phyloP scores from a whole-genome alignment of 1,284 basidiomycete genomes.

The Heterobasidion occidentale region DNA sequence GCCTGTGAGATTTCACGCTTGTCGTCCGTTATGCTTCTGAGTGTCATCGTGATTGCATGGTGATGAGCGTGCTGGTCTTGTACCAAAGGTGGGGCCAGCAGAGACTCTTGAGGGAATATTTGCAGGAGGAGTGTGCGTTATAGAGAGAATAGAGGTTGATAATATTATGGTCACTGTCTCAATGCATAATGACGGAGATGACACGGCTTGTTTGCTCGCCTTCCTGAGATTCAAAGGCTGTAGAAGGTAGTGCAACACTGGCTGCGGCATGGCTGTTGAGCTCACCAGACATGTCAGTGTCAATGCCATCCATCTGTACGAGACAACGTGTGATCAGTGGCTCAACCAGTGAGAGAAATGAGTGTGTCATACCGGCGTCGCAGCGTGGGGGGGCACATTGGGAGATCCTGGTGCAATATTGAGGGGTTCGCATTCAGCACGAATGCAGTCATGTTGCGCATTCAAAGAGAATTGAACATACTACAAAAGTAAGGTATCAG shows the following conservation, averaged over 20 bases:
- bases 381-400: not conserved
- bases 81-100: too few relatives aligned
- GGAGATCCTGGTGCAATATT: slow-evolving; percentile 2
- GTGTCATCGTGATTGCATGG: too few relatives aligned
- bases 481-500: not conserved
- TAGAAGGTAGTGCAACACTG: not conserved
- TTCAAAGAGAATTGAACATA: slow-evolving; percentile 14
- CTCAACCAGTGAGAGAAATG: too few relatives aligned
- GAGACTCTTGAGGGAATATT: slow-evolving; percentile 2
- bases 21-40: too few relatives aligned
- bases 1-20: too few relatives aligned
- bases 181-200: slow-evolving; percentile 4
- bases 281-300: too few relatives aligned
- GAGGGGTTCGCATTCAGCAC: slow-evolving; percentile 7
- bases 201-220: too few relatives aligned
- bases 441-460: slow-evolving; percentile 14
- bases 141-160: slow-evolving; percentile 17
- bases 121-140: slow-evolving; percentile 13
- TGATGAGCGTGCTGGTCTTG: too few relatives aligned
- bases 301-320: too few relatives aligned
- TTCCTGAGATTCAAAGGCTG: not conserved
- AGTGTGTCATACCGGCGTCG: too few relatives aligned
- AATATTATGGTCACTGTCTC: slow-evolving; percentile 6
- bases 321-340: too few relatives aligned
- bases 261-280: too few relatives aligned